Percentiles rank a stretch among this genome's conserved stretches.
These are phyloP conservation scores for Leishmania major DNA, from an alignment of 208 protist species.

Conservation along the genomic window DNA sequence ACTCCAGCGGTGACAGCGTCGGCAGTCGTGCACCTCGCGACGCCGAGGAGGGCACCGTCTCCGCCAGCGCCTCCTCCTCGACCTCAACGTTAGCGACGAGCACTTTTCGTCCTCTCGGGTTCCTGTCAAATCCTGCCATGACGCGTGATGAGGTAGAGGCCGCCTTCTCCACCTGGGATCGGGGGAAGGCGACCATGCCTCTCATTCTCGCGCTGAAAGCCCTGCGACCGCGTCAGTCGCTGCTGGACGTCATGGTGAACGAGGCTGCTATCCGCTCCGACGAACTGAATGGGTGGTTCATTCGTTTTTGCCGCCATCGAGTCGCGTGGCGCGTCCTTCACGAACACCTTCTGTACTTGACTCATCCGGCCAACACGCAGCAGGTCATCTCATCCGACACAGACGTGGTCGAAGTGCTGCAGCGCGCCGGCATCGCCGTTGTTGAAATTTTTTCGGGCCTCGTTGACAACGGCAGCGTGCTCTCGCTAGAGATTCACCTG, in stretches of 20 bases:
- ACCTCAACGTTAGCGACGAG: background rate
- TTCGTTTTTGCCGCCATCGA: conserved; percentile 74
- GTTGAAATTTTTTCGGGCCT: conserved; percentile 61
- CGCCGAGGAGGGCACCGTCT: background rate
- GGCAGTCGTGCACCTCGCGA: background rate
- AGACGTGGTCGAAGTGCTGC: conserved; percentile 48
- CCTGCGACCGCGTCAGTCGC: conserved; percentile 67
- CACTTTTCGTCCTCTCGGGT: conserved; percentile 12
- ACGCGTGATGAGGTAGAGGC: conserved; percentile 43
- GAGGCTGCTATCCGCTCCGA: conserved; percentile 68
- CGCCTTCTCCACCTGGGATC: conserved; percentile 29
- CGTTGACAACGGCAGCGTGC: conserved; percentile 26
- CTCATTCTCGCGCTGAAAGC: conserved; percentile 56
- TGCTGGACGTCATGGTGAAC: conserved; percentile 84
- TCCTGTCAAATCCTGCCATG: background rate
- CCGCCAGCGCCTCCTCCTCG: background rate
- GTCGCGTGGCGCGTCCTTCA: conserved; percentile 87
- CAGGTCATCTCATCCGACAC: conserved; percentile 51
- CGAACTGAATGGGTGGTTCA: conserved; percentile 76
- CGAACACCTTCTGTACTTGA: conserved; percentile 79
- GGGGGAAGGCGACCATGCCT: conserved; percentile 29
- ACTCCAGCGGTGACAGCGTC: background rate
- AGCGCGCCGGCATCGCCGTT: conserved; percentile 59
- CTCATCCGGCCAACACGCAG: conserved; percentile 36
- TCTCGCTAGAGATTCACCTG: conserved; percentile 52